phyloP scores from a whole-genome alignment of 148 eudicot species.

The Simmondsia chinensis region DNA sequence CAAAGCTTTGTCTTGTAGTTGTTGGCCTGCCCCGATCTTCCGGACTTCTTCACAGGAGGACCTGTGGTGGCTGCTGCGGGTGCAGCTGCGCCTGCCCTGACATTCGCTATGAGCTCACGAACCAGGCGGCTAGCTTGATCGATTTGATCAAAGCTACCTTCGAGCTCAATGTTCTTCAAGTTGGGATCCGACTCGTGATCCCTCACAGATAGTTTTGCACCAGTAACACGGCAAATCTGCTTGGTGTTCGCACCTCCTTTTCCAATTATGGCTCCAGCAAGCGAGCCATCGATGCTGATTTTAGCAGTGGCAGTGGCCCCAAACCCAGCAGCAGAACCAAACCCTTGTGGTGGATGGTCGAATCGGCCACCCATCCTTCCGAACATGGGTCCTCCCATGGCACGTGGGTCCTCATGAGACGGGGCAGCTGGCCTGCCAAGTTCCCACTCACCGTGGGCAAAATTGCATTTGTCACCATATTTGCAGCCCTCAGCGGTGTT shows the following conservation, averaged over 20 bases:
- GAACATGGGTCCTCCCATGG: conserved; percentile 35
- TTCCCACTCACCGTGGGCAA: conserved; percentile 91
- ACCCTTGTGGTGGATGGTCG: conserved; percentile 33
- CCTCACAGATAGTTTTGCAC: conserved; percentile 62
- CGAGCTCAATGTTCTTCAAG: conserved; percentile 65
- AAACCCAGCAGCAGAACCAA: conserved; percentile 34
- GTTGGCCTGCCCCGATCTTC: conserved; percentile 21
- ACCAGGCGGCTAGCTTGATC: conserved; percentile 79
- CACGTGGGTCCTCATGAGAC: conserved; percentile 44
- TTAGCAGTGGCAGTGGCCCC: conserved; percentile 76
- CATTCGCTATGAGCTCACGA: conserved; percentile 55
- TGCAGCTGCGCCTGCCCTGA: too few relatives aligned
- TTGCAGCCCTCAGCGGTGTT: conserved; percentile 74
- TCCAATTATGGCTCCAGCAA: conserved; percentile 82
- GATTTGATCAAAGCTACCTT: conserved; percentile 88
- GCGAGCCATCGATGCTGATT: conserved; percentile 64
- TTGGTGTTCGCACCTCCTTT: conserved; percentile 74
- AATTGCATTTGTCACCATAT: conserved; percentile 81
- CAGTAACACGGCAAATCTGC: conserved; percentile 72
- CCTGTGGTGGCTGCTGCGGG: too few relatives aligned
- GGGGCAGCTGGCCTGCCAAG: conserved; percentile 54
- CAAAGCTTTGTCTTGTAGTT: conserved; percentile 74
- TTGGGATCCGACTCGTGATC: conserved; percentile 78
- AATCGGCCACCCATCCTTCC: conserved; percentile 43
- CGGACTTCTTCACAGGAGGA: conserved; percentile 13